These are phyloP conservation scores for Fibroporia radiculosa DNA, from an alignment of 768 basidiomycete species.

Conservation along the genomic window DNA sequence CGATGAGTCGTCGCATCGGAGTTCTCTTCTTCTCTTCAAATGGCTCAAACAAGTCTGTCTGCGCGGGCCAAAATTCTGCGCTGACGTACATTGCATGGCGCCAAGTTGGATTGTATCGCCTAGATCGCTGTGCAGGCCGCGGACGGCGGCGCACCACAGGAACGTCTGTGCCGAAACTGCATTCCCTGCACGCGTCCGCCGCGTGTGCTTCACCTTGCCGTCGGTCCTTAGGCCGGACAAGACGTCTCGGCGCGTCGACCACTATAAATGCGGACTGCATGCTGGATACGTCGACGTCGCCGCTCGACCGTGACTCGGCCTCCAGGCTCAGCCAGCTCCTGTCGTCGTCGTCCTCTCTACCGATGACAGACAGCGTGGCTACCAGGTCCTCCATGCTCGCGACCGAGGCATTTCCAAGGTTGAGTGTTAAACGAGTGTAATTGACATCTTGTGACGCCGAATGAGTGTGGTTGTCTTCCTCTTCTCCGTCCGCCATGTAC, in stretches of 20 bases:
- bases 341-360: not conserved
- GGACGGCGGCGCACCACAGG: not conserved
- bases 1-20: not conserved
- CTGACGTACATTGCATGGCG: slow-evolving; percentile 14
- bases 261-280: no score
- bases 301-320: not conserved
- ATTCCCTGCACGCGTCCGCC: not conserved
- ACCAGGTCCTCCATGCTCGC: not conserved
- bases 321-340: not conserved
- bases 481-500: not conserved
- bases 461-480: not conserved
- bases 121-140: not conserved
- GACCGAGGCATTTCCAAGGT: not conserved
- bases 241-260: not conserved
- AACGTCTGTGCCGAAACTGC: not conserved
- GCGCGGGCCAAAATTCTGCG: slow-evolving; percentile 9
- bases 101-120: slow-evolving; percentile 7
- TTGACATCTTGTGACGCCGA: not conserved
- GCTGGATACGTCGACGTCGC: not conserved
- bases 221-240: not conserved
- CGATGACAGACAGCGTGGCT: not conserved
- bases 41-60: not conserved
- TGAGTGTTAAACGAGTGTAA: slow-evolving; percentile 1
- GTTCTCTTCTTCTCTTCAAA: not conserved
- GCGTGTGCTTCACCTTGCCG: not conserved